These are phyloP conservation scores for Ganoderma boninense DNA, from an alignment of 1,284 basidiomycete species.

Conservation along the genomic window DNA sequence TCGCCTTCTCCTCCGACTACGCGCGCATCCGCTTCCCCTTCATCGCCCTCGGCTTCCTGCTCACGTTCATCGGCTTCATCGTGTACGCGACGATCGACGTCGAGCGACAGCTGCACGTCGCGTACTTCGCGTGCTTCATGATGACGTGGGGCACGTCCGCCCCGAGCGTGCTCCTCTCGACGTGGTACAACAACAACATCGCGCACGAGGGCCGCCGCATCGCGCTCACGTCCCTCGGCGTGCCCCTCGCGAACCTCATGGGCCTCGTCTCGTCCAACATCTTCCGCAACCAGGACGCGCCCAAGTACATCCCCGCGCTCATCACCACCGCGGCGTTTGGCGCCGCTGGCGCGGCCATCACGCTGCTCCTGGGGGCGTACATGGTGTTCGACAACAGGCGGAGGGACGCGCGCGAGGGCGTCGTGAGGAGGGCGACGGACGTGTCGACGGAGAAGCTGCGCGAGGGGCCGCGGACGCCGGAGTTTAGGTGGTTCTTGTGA, in stretches of 20 bases:
- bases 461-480: slow-evolving; percentile 14
- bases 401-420: slow-evolving; percentile 19
- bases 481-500: slow-evolving; percentile 24
- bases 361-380: slow-evolving; percentile 15
- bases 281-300: slow-evolving; percentile 58
- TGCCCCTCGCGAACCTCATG: slow-evolving; percentile 59
- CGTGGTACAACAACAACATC: slow-evolving; percentile 62
- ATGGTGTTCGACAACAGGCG: slow-evolving; percentile 20
- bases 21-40: slow-evolving; percentile 44
- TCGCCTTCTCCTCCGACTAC: slow-evolving; percentile 62
- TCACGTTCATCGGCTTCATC: slow-evolving; percentile 58
- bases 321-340: slow-evolving; percentile 22
- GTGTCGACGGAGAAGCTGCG: slow-evolving; percentile 21
- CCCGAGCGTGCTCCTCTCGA: slow-evolving; percentile 56
- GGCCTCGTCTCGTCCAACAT: slow-evolving; percentile 61
- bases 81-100: slow-evolving; percentile 57
- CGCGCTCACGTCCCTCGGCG: slow-evolving; percentile 57
- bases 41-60: slow-evolving; percentile 47
- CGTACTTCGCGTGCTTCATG: slow-evolving; percentile 61
- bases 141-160: slow-evolving; percentile 56
- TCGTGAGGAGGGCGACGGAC: slow-evolving; percentile 15
- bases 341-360: slow-evolving; percentile 15
- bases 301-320: slow-evolving; percentile 33
- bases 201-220: slow-evolving; percentile 56
- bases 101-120: slow-evolving; percentile 46